Evolutionary conservation across 768 basidiomycete genomes (phyloP).

Genomic region (Peribolospora kevripleyi): DNA sequence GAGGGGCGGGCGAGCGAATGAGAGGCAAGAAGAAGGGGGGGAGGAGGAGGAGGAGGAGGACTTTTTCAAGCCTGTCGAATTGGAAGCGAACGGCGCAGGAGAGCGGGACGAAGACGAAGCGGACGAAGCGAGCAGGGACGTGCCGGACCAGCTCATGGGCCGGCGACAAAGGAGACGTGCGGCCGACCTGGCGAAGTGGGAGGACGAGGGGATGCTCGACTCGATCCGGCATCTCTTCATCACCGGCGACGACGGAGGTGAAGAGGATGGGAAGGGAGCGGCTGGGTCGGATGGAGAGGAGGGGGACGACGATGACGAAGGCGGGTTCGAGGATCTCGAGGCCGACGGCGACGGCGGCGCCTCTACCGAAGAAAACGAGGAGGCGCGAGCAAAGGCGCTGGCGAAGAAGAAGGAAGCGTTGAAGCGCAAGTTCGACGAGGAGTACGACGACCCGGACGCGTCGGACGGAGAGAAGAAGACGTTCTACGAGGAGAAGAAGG

Average conservation of each 20-base stretch:
- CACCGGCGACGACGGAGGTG: slow-evolving; percentile 32
- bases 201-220: slow-evolving; percentile 59
- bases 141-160: slow-evolving; percentile 17
- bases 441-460: slow-evolving; percentile 49
- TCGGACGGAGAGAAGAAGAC: slow-evolving; percentile 34
- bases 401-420: slow-evolving; percentile 69
- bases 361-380: slow-evolving; percentile 16
- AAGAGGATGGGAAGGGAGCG: slow-evolving; percentile 15
- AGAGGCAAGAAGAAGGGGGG: neutral
- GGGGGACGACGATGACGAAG: slow-evolving; percentile 23
- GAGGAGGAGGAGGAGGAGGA: slow-evolving; percentile 36
- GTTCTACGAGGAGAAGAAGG: slow-evolving; percentile 79
- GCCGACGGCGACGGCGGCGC: slow-evolving; percentile 18
- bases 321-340: slow-evolving; percentile 25
- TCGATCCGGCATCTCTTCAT: slow-evolving; percentile 75
- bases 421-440: slow-evolving; percentile 86
- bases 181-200: slow-evolving; percentile 42
- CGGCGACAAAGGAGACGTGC: slow-evolving; percentile 11
- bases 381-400: slow-evolving; percentile 25
- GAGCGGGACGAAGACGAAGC: slow-evolving; percentile 10
- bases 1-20: slow-evolving; percentile 11
- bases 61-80: slow-evolving; percentile 35
- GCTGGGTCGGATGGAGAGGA: slow-evolving; percentile 19
- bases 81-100: neutral
- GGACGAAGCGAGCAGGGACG: slow-evolving; percentile 9